Percentiles rank a stretch among this genome's conserved stretches.
These are phyloP conservation scores for Chaetomium tenue DNA, from an alignment of 495 filamentous ascomycete genomes.

Conservation along the genomic window DNA sequence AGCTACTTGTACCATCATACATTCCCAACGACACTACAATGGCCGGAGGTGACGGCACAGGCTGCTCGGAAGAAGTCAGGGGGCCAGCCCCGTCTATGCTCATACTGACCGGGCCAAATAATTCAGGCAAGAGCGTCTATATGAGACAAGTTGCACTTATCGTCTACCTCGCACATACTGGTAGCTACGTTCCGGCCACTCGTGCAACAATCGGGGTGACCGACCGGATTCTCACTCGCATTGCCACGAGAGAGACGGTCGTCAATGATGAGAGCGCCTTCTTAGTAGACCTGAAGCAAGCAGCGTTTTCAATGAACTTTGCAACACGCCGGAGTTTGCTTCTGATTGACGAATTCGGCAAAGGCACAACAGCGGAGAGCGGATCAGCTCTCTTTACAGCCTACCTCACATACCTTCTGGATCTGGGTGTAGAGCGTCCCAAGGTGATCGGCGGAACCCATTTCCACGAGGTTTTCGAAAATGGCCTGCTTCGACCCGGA, in stretches of 20 bases:
- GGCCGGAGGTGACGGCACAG: conserved; percentile 56
- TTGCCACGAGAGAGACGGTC: conserved; percentile 83
- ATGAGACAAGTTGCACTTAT: conserved; percentile 95
- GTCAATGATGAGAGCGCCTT: conserved; percentile 87
- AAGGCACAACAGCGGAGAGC: conserved; percentile 80
- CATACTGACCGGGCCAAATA: conserved; percentile 89
- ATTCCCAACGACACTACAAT: conserved; percentile 79
- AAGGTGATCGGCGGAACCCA: conserved; percentile 89
- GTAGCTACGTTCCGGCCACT: conserved; percentile 84
- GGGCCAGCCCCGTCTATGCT: conserved; percentile 63
- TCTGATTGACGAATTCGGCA: conserved; percentile 93
- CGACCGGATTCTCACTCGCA: conserved; percentile 87
- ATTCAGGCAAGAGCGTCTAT: conserved; percentile 94
- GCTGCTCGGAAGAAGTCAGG: conserved; percentile 12
- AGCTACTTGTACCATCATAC: conserved; percentile 80
- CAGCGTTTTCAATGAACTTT: conserved; percentile 73
- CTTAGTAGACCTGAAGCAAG: conserved; percentile 88
- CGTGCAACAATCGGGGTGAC: conserved; percentile 79
- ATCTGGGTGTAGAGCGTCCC: conserved; percentile 58
- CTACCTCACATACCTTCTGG: conserved; percentile 73
- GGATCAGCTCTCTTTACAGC: conserved; percentile 85
- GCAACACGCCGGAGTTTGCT: conserved; percentile 75
- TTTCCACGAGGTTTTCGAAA: conserved; percentile 91
- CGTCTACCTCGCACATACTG: conserved; percentile 89
- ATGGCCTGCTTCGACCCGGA: conserved; percentile 59